phyloP scores from a whole-genome alignment of 139 green algal genomes.

The Ettlia oleoabundans region DNA sequence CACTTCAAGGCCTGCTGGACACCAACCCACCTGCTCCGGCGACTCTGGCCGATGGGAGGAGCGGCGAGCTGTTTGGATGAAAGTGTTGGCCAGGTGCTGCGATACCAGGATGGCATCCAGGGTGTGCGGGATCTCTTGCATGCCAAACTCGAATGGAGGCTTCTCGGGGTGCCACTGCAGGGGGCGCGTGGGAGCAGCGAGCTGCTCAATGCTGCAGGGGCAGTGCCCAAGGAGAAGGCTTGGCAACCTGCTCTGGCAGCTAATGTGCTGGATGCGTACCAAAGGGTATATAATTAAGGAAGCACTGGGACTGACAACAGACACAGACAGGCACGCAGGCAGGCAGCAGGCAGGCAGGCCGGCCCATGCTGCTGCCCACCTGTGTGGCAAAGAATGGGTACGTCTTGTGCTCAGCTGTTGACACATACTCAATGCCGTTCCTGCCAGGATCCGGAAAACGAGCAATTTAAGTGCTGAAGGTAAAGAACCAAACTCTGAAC shows the following conservation, averaged over 20 bases:
- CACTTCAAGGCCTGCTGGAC: background rate
- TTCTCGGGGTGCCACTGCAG: conserved; percentile 91
- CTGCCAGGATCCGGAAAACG: no score
- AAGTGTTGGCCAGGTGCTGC: conserved; percentile 77
- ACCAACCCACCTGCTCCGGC: conserved; percentile 56
- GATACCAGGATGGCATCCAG: conserved; percentile 72
- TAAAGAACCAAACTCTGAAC: background rate
- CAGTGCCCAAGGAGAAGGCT: no score
- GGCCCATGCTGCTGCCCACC: no score
- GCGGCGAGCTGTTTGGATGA: conserved; percentile 69
- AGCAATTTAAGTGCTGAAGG: no score
- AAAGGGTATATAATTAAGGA: no score
- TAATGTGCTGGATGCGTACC: no score
- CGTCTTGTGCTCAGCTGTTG: conserved; percentile 76
- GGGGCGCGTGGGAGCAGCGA: no score
- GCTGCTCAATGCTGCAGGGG: no score
- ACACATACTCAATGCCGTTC: conserved; percentile 79
- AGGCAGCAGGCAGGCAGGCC: no score
- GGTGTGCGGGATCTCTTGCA: conserved; percentile 74
- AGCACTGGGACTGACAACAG: background rate
- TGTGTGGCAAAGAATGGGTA: conserved; percentile 82
- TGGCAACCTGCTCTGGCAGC: no score
- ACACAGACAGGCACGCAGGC: background rate
- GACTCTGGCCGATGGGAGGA: conserved; percentile 70
- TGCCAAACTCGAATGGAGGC: conserved; percentile 84